Evolutionary conservation across 352 stramenopile genomes (phyloP).

Genomic region (Pythium inflatum): DNA sequence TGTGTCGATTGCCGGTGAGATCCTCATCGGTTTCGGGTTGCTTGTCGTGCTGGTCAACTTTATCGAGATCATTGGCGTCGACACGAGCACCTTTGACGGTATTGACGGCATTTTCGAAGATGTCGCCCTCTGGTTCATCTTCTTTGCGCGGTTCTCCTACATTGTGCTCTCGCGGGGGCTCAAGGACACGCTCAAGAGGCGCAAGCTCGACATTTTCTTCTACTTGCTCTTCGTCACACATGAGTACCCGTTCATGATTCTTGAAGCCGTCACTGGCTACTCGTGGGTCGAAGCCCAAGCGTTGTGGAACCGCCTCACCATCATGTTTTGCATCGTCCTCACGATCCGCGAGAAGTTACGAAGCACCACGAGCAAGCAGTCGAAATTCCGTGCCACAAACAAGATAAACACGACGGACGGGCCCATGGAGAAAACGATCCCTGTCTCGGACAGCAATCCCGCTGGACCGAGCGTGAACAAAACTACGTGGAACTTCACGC

Average conservation of each 20-base stretch:
- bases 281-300: constrained; percentile 20
- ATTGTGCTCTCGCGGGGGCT: constrained; percentile 17
- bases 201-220: constrained; percentile 31
- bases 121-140: constrained; percentile 22
- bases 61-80: constrained; percentile 2
- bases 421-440: too few species aligned
- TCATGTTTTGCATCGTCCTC: constrained; percentile 24
- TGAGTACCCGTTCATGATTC: constrained; percentile 43
- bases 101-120: constrained; percentile 18
- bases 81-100: not conserved
- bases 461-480: too few species aligned
- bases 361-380: constrained; percentile 4
- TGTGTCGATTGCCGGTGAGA: constrained; percentile 30
- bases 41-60: constrained; percentile 6
- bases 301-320: constrained; percentile 27
- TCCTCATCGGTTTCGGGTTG: constrained; percentile 11
- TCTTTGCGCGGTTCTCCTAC: constrained; percentile 32
- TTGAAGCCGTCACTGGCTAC: not conserved
- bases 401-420: too few species aligned
- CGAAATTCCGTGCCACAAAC: too few species aligned
- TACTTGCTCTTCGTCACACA: constrained; percentile 44
- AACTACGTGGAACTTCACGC: too few species aligned
- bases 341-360: constrained; percentile 22
- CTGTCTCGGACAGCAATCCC: too few species aligned
- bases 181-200: constrained; percentile 1